Evolutionary conservation across 139 green algal species (phyloP), one percentile per base, ranked within the genome.

Genomic region (Coelastrella sp.): DNA sequence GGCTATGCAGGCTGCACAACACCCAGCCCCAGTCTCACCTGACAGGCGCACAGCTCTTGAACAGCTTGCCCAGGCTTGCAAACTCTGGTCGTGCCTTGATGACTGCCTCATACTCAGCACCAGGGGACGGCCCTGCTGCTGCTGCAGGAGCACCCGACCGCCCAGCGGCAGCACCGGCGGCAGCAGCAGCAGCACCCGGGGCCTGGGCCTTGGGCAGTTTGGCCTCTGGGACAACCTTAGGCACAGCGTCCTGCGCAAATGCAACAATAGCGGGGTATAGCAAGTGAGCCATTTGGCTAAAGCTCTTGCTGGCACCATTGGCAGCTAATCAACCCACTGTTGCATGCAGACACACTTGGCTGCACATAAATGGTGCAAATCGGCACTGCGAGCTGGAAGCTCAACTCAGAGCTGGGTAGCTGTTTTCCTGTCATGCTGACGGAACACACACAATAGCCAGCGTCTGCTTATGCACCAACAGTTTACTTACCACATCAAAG

Each of bases 401-500:
- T n/a, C n/a, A n/a, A n/a, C n/a, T 47, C 32, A 47, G 32, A 47
- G 32, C 1, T 47, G 32, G n/a, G 32, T 47, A 47, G 32, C 32
- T 47, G 32, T 47, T 1, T 47, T 47, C 32, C 32, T 47, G 32
- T 47, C 32, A 47, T 47, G 32, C 0, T 47, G 32, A 5, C 16
- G 16, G 16, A 14, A 71, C 11, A 71, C 64, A 71, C 13, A 71
- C 64, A 71, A 14, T 56, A 80, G 4, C 74, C 22, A 54, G 10
- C 7, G 13, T 71, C n/a, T n/a, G n/a, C n/a, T n/a, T n/a, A n/a
- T n/a, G n/a, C n/a, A n/a, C n/a, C n/a, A n/a, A n/a, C n/a, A n/a
- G n/a, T n/a, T n/a, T n/a, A n/a, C 90, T 6, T 78, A 97, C 94
- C 92, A 99, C 80, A 91, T 98, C 95, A 87, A 99, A 99, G 3